phyloP scores from a whole-genome alignment of 2,329 filamentous ascomycete genomes.

The Pseudogymnoascus sp. region DNA sequence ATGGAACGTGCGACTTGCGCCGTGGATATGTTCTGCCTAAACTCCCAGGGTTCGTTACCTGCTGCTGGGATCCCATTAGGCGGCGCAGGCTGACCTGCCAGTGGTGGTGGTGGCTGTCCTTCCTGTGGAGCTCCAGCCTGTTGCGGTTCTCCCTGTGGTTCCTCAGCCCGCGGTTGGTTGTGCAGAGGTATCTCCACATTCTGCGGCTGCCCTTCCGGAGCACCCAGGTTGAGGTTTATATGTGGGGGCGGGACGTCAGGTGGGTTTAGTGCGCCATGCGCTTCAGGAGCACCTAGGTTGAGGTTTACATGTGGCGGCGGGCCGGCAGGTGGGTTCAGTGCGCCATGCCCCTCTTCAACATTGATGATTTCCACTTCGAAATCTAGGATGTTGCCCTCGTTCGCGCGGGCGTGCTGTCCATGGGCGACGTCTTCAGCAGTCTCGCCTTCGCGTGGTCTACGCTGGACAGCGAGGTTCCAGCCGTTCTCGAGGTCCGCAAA shows the following conservation, averaged over 20 bases:
- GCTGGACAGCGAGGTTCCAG: slow-evolving; percentile 27
- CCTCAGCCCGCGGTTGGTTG: neutral
- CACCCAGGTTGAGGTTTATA: neutral
- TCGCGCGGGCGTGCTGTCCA: slow-evolving; percentile 17
- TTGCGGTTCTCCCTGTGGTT: neutral
- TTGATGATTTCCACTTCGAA: slow-evolving; percentile 36
- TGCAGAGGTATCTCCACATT: neutral
- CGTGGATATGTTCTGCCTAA: slow-evolving; percentile 35
- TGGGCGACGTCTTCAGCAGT: slow-evolving; percentile 24
- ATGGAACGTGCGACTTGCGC: slow-evolving; percentile 50
- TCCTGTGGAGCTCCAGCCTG: neutral
- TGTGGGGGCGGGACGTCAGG: neutral
- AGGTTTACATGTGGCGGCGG: neutral
- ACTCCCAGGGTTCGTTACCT: slow-evolving; percentile 14
- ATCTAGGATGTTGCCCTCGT: slow-evolving; percentile 15
- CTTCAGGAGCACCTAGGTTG: neutral
- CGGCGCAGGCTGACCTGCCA: neutral
- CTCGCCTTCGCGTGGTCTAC: slow-evolving; percentile 28
- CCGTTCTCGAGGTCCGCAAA: slow-evolving; percentile 24
- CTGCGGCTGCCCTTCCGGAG: neutral
- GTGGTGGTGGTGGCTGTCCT: neutral
- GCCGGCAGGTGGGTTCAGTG: neutral
- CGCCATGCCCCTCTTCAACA: neutral
- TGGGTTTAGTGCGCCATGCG: neutral
- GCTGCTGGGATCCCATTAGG: neutral